Evolutionary conservation across 2,329 filamentous ascomycete species (phyloP), one percentile per base, ranked within the genome.

Genomic region (Colletotrichum falcatum): DNA sequence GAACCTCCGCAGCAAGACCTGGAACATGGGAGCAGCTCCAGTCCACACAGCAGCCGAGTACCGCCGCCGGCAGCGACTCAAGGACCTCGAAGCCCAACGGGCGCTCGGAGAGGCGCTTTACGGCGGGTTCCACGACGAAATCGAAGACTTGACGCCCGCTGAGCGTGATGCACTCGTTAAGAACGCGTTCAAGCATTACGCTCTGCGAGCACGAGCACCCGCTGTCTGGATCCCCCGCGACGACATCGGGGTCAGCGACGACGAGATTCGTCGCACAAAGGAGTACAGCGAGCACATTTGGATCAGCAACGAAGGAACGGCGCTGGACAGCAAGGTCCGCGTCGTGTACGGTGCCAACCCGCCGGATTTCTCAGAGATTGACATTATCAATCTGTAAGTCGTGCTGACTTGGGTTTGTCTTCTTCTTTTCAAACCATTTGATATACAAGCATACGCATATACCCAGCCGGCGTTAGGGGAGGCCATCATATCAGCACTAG

Each of bases 201-300:
- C 96, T 0, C 85, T 98, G 46, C 90, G 96, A 11, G 93, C 95
- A 1, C 89, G 92, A 62, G 88, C 94, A 63, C 96, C 96, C 0
- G 94, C 93, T 0, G 91, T 99, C 33, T 99, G 96, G 96, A 93
- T 99, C 54, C 96, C 96, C 0, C 89, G 92, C 14, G 96, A 99
- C 77, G 92, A 96, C 74, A 81, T 98, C 6, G 96, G 96, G 6
- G 89, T 99, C 67, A 94, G 93, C 74, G 94, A 97, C 75, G 95
- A 98, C 75, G 96, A 99, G 83, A 92, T 98, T 54, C 86, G 87
- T 76, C 87, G 93, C 44, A 97, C 94, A 8, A 87, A 91, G 73
- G 85, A 87, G 58, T 92, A 94, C 78, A 95, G 91, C 77, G 89
- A 93, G 70, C 86, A 90, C 72, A 92, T 98, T 62, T 97, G 94